phyloP scores from a whole-genome alignment of 192 early-diverging fungal species.

The Coemansia nantahalensis region DNA sequence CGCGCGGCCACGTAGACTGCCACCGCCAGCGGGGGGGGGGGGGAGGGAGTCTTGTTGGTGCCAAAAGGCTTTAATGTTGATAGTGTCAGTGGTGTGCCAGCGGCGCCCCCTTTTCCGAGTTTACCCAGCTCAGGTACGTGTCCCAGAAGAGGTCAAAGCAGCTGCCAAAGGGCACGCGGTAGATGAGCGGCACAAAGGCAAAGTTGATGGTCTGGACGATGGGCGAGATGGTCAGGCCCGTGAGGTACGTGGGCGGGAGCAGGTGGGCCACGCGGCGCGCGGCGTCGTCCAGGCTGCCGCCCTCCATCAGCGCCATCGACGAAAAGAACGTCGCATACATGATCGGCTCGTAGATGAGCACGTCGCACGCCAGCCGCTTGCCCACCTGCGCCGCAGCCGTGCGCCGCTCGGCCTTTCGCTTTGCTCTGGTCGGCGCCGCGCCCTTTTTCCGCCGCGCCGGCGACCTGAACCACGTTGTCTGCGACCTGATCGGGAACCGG shows the following conservation, averaged over 20 bases:
- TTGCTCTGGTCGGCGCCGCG: constrained; percentile 17
- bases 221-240: constrained; percentile 63
- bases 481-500: constrained; percentile 48
- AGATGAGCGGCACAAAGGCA: constrained; percentile 67
- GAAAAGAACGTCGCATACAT: constrained; percentile 47
- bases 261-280: constrained; percentile 25
- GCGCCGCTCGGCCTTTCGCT: constrained; percentile 25
- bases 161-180: constrained; percentile 72
- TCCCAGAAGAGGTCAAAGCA: constrained; percentile 74
- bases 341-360: constrained; percentile 44
- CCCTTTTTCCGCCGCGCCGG: constrained; percentile 16
- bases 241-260: constrained; percentile 42
- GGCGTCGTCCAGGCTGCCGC: constrained; percentile 29
- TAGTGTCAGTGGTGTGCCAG: constrained; percentile 6
- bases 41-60: no score
- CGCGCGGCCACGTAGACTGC: neutral
- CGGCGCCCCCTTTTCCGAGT: constrained; percentile 52
- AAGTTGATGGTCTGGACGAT: constrained; percentile 74
- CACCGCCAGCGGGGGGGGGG: no score
- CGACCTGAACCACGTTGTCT: constrained; percentile 36
- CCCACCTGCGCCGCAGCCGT: constrained; percentile 36
- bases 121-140: constrained; percentile 72
- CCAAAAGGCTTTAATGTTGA: neutral
- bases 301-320: constrained; percentile 50
- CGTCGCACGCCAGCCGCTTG: constrained; percentile 40